Evolutionary conservation across 371 early-diverging fungal genomes (phyloP), one percentile per base, ranked within the genome.

Genomic region (Lichtheimia corymbifera): DNA sequence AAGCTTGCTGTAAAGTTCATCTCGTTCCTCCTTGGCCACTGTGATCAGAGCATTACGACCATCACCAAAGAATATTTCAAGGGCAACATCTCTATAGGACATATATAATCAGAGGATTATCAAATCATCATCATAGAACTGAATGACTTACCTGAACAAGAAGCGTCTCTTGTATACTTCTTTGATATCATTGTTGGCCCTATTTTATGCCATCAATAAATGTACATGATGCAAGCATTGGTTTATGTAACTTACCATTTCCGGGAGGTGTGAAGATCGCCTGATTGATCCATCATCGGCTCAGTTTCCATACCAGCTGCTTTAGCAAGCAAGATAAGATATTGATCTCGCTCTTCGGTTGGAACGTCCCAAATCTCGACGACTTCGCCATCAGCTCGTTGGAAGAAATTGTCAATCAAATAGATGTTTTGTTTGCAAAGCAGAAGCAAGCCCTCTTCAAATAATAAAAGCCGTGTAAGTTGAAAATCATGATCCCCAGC

Each of bases 21-120:
- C 93, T 17, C 93, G 78, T 62, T 90, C 87, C 14, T 83, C 74
- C 24, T 82, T 53, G 43, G 73, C 79, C 25, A 91, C 80, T 4
- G 91, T 90, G 53, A 92, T 79, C 30, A 92, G 59, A 17, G 86
- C 88, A 59, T 86, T 91, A 12, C 88, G 82, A 6, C 93, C 93
- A 63, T 92, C 92, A 0, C 74, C 81, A 62, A 90, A 83, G 66
- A 92, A 92, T 15, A 92, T 79, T 68, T 92, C 93, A 15, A 91
- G 50, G 0, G 91, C 93, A 13, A 92, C 91, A 65, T 90, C 87
- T 45, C 93, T 70, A 59, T 55, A 55, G 49, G 2, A 30, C 52
- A 9, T 24, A 20, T 3, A 51, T 15, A 56, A 35, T 40, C 11
- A 14, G 62, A 30, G 35, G 66, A 70, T 17, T 63, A 53, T 41